These are phyloP conservation scores for Candida krabiensis DNA, from an alignment of 805 yeast genomes.

Conservation along the genomic window DNA sequence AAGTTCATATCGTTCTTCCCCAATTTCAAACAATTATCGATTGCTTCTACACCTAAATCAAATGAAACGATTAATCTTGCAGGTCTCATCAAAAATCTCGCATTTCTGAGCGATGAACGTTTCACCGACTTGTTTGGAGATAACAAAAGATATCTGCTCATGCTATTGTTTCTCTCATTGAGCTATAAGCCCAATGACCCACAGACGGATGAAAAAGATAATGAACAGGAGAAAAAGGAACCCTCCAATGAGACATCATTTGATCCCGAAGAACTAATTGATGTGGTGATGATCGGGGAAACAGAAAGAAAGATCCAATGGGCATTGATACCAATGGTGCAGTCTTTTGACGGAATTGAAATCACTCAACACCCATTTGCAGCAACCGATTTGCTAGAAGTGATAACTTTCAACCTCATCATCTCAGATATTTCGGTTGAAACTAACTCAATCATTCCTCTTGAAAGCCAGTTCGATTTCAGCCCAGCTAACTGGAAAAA, in stretches of 20 bases:
- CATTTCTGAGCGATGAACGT: constrained; percentile 45
- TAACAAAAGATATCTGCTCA: constrained; percentile 34
- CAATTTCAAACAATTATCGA: constrained; percentile 10
- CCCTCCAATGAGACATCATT: not conserved
- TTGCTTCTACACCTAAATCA: not conserved
- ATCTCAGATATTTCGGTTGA: constrained; percentile 36
- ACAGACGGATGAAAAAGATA: constrained; percentile 8
- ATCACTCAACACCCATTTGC: constrained; percentile 36
- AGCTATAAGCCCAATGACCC: constrained; percentile 12
- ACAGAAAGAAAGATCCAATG: constrained; percentile 32
- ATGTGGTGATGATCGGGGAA: constrained; percentile 22
- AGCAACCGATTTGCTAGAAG: constrained; percentile 40
- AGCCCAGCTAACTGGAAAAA: constrained; percentile 38
- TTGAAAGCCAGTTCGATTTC: constrained; percentile 17
- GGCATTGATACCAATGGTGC: constrained; percentile 36
- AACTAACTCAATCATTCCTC: constrained; percentile 15
- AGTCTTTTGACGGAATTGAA: constrained; percentile 45
- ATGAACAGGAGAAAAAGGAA: constrained; percentile 9
- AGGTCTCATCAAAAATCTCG: constrained; percentile 43
- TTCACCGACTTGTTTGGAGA: constrained; percentile 36
- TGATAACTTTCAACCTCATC: constrained; percentile 51
- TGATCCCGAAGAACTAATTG: constrained; percentile 13
- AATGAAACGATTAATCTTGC: constrained; percentile 35
- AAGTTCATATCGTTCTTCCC: constrained; percentile 36
- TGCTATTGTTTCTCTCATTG: constrained; percentile 49